Conservation (phyloP, 2,329 filamentous ascomycete species). For the Botrytis aclada region DNA sequence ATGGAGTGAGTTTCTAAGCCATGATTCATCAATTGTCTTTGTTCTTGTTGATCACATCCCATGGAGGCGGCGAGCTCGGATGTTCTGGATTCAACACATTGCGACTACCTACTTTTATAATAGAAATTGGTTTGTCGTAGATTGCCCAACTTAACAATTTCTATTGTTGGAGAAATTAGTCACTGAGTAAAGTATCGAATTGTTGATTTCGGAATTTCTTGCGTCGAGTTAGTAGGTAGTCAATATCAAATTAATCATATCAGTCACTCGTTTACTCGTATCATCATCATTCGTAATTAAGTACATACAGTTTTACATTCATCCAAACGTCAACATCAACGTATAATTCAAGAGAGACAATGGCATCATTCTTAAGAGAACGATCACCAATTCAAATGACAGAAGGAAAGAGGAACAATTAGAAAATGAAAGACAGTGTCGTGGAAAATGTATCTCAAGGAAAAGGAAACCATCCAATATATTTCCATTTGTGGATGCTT, state of each 20-base stretch:
- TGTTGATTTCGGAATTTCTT: background rate
- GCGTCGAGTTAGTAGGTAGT: background rate
- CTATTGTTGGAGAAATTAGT: background rate
- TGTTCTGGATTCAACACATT: background rate
- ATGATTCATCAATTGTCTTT: conserved; percentile 12
- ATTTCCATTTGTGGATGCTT: background rate
- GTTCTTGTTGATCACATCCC: background rate
- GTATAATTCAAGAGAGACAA: background rate
- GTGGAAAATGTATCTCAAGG: background rate
- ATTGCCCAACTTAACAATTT: background rate
- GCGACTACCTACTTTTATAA: background rate
- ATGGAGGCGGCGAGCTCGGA: background rate
- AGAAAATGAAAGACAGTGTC: background rate
- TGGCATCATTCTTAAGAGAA: background rate
- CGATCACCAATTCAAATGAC: background rate
- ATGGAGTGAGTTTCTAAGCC: background rate
- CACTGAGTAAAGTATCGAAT: background rate
- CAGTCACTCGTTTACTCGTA: background rate
- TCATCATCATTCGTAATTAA: background rate
- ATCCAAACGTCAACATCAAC: background rate
- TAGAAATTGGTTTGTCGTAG: too few species aligned
- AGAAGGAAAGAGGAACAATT: background rate
- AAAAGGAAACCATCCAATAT: background rate
- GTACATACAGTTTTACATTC: background rate
- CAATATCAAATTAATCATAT: background rate